phyloP scores from a whole-genome alignment of 2,329 filamentous ascomycete species.

The Tolypocladium capitatum region DNA sequence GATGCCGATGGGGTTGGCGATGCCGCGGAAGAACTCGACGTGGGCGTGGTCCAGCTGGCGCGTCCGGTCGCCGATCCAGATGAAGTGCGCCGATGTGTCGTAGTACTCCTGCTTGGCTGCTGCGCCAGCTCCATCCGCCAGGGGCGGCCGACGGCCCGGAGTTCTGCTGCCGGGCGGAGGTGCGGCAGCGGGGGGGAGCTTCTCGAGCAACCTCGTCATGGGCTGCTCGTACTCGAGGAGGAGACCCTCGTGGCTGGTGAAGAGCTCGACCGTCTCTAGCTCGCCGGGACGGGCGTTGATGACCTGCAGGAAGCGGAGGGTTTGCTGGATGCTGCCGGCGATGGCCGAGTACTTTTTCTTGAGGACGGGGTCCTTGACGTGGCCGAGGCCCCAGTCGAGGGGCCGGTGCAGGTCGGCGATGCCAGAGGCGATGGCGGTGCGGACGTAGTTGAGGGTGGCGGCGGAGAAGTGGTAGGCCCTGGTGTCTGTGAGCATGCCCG shows the following conservation, averaged over 20 bases:
- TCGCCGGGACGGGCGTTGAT: constrained; percentile 77
- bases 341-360: constrained; percentile 79
- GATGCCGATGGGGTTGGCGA: constrained; percentile 91
- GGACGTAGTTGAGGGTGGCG: constrained; percentile 85
- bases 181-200: constrained; percentile 29
- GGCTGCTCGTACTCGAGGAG: constrained; percentile 89
- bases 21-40: constrained; percentile 93
- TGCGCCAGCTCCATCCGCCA: constrained; percentile 11
- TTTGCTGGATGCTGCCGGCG: constrained; percentile 77
- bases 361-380: constrained; percentile 71
- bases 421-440: constrained; percentile 69
- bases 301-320: constrained; percentile 85
- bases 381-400: constrained; percentile 86
- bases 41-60: constrained; percentile 86
- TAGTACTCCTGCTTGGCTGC: constrained; percentile 54
- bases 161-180: constrained; percentile 7
- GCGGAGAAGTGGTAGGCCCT: constrained; percentile 93
- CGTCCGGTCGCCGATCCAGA: constrained; percentile 97
- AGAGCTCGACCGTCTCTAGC: constrained; percentile 85
- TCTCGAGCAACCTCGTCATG: constrained; percentile 63
- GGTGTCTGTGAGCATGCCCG: background rate
- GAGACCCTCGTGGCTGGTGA: constrained; percentile 88
- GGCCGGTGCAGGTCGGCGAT: constrained; percentile 90
- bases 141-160: constrained; percentile 30
- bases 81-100: constrained; percentile 89